A percentile compares a stretch with the other conserved stretches of the same genome.
Evolutionary conservation across 164 flowering plant genomes (phyloP).

Genomic region (Aristolochia fimbriata): DNA sequence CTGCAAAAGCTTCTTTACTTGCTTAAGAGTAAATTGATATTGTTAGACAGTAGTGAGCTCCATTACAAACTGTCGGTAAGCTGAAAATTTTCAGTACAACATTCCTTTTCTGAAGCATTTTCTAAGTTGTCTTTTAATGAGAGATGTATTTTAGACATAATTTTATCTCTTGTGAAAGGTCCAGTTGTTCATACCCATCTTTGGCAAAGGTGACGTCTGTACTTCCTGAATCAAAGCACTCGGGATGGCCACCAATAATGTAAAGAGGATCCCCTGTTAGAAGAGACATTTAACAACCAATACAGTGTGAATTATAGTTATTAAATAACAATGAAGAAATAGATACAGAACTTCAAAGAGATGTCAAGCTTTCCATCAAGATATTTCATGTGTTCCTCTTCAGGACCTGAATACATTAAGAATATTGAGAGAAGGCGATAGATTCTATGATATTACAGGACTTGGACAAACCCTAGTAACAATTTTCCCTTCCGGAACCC

Average conservation of each 20-base stretch:
- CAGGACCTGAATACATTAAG: no score
- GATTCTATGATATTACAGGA: neutral
- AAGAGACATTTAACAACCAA: conserved; percentile 5
- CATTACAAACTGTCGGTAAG: neutral
- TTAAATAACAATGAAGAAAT: neutral
- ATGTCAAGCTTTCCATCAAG: no score
- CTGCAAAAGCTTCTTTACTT: no score
- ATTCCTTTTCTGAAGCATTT: neutral
- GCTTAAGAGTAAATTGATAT: neutral
- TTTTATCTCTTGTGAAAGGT: neutral
- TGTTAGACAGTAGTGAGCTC: neutral
- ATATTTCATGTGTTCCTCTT: no score
- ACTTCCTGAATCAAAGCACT: conserved; percentile 27
- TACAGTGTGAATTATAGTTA: neutral
- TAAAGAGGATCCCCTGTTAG: conserved; percentile 87
- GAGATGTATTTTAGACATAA: neutral
- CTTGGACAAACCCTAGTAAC: no score
- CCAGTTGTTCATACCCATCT: conserved; percentile 55
- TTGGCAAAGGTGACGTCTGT: conserved; percentile 39
- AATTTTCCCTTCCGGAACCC: no score
- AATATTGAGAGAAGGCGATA: neutral
- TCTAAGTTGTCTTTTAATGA: neutral
- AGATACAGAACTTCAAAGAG: neutral
- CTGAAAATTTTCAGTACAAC: neutral
- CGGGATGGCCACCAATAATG: conserved; percentile 65